Percentiles rank a stretch among this genome's conserved stretches.
Evolutionary conservation across 768 basidiomycete species (phyloP).

Genomic region (Phylloporus arenicola): DNA sequence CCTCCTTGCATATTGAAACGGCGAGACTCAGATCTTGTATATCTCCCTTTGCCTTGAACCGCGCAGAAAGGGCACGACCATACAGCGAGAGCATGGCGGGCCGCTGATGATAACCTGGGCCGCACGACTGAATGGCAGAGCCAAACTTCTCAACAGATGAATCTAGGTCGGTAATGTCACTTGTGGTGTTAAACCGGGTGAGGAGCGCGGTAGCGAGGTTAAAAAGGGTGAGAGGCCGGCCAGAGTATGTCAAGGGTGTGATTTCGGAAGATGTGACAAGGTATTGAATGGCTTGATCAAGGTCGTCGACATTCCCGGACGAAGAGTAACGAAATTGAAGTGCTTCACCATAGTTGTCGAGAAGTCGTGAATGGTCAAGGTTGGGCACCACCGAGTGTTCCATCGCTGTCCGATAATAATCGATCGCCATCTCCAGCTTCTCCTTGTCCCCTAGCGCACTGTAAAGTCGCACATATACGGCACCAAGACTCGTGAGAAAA

Average conservation of each 20-base stretch:
- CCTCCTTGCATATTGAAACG: constrained; percentile 13
- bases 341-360: constrained; percentile 16
- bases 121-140: constrained; percentile 12
- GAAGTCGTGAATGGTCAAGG: constrained; percentile 14
- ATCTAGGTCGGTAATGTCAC: constrained; percentile 14
- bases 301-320: constrained; percentile 14
- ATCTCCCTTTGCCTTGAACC: constrained; percentile 15
- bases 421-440: constrained; percentile 20
- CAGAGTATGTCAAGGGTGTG: constrained; percentile 2
- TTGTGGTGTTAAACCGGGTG: constrained; percentile 6
- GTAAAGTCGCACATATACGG: constrained; percentile 3
- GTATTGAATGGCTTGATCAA: constrained; percentile 21
- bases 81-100: constrained; percentile 9
- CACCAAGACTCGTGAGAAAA: constrained; percentile 12
- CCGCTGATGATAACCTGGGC: constrained; percentile 3
- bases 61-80: constrained; percentile 7
- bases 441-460: constrained; percentile 8
- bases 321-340: constrained; percentile 15
- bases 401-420: constrained; percentile 13
- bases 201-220: constrained; percentile 7
- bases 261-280: constrained; percentile 16
- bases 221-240: constrained; percentile 10
- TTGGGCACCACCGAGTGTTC: constrained; percentile 10
- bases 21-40: constrained; percentile 12
- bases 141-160: constrained; percentile 11